Evolutionary conservation across 2,329 filamentous ascomycete species (phyloP), one percentile per base, ranked within the genome.

Genomic region (Xylariaceae sp.): DNA sequence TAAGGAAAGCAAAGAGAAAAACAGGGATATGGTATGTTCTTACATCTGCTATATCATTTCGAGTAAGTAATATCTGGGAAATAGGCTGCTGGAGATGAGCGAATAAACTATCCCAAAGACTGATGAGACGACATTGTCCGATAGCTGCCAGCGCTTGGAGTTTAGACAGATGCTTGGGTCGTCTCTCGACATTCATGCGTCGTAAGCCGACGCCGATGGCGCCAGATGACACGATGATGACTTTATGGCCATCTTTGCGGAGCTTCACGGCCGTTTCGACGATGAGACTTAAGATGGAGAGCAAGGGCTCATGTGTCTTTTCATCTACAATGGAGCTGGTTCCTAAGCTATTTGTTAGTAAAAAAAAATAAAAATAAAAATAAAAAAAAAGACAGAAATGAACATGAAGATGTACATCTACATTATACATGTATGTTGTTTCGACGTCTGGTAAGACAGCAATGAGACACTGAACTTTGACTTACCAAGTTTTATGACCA

Each of bases 241-340:
- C 94, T 65, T 86, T 85, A 71, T 99, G 91, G 48, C 94, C 94
- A 84, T 95, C 88, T 72, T 91, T 87, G 62, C 86, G 85, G 43
- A 99, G 79, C 67, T 85, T 88, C 51, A 92, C 87, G 11, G 90
- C 91, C 26, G 94, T 97, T 74, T 97, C 91, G 61, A 97, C 94
- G 62, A 99, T 96, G 57, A 92, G 78, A 57, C 88, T 91, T 54
- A 99, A 77, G 63, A 91, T 95, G 3, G 91, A 94, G 40, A 99
- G 80, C 37, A 96, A 82, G 3, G 94, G 94, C 68, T 96, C 89
- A 73, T 96, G 94, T 27, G 89, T 95, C 69, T 86, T 88, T 71
- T 99, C 94, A 73, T 97, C 90, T 61, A 99, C 91, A 64, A 99
- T 97, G n/a, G 94, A 97, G 72, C 91, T 96, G 46, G 94, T 97